Base-by-base conservation (phyloP, 1,284 basidiomycete genomes). In the Leccinum subrobustum region DNA sequence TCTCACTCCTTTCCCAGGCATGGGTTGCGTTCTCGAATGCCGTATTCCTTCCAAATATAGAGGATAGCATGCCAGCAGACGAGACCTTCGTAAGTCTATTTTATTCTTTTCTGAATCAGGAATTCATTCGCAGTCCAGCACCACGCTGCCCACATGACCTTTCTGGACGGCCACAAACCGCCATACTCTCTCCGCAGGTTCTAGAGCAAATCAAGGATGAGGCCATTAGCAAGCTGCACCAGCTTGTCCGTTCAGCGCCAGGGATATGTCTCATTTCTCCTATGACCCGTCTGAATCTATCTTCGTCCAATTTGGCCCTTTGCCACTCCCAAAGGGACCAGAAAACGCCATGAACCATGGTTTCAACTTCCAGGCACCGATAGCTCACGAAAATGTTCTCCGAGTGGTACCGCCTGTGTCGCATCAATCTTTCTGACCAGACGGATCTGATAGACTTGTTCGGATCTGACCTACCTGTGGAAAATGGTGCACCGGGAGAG, bases 361-460 rank as follows among this genome's bases (percentile, higher is more conserved):
- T 2, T 98, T 98, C 83, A 93, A 90, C 68, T 84, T 98, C 54
- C 81, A 88, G 54, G 96, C 95, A 0, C 93, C 93, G 0, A 99
- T 97, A 1, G 92, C 96, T 7, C 84, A 84, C 25, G 83, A 90
- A 62, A 99, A 99, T 75, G 91, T 92, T 16, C 86, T 95, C 82
- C 89, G 96, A 35, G 88, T 99, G 3, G 78, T 96, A 95, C 69
- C 77, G 83, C 31, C 82, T 99, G 14, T 93, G 89, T 71, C 89
- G 98, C n/a, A 97, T 99, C 83, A 99, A 99, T 76, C 78, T 99
- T 39, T 99, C 98, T 5, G 97, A 99, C 70, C 97, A 99, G 77
- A 99, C 97, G 0, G 97, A 99, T 74, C 83, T 99, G 16, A 88
- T 95, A 58, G 97, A 99, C 71, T 83, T 99, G 4, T 98, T 99